Evolutionary conservation across 495 filamentous ascomycete genomes (phyloP), one percentile per base, ranked within the genome.

Genomic region (Penicillium diatomitis): DNA sequence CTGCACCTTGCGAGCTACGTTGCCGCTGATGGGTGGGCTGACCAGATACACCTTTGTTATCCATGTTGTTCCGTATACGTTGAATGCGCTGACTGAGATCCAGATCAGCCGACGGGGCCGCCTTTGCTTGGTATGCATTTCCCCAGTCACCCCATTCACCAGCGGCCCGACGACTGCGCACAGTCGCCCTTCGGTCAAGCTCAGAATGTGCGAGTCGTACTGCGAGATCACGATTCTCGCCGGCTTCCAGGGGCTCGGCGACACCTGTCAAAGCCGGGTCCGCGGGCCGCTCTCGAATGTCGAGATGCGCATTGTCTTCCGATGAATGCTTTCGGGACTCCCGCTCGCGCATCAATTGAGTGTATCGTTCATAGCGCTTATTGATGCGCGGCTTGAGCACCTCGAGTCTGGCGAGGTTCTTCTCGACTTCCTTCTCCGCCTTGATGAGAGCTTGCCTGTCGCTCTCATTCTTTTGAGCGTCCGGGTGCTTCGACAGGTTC

Each of bases 201-300:
- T 95, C 88, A 12, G 75, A 81, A 46, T 82, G 79, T 0, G 88
- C 88, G 34, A 95, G 55, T 52, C 84, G 76, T 5, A 94, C 85
- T 6, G 89, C 89, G 35, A 96, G 74, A 32, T 89, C 82, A 47
- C 78, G 75, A 50, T 94, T 75, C 44, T 87, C 78, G 8, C 70
- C 76, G 4, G 85, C 86, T 59, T 86, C 83, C 20, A 96, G 65
- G 5, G 81, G 65, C 46, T 76, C 60, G 6, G 62, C 66, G 32
- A 71, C 66, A 20, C 63, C 65, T 36, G 62, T 62, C 36, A 77
- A 48, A 3, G 64, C 69, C 5, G 67, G 69, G 42, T 75, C 71
- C 6, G 61, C 49, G n/a, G 61, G 44, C 32, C 36, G 40, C 12
- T 57, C 45, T 49, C 54, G 38, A 43, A 62, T 38, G 40, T 51